Evolutionary conservation across 176 grass and related monocot genomes (phyloP), one percentile per base, ranked within the genome.

Genomic region (Leersia perrieri): DNA sequence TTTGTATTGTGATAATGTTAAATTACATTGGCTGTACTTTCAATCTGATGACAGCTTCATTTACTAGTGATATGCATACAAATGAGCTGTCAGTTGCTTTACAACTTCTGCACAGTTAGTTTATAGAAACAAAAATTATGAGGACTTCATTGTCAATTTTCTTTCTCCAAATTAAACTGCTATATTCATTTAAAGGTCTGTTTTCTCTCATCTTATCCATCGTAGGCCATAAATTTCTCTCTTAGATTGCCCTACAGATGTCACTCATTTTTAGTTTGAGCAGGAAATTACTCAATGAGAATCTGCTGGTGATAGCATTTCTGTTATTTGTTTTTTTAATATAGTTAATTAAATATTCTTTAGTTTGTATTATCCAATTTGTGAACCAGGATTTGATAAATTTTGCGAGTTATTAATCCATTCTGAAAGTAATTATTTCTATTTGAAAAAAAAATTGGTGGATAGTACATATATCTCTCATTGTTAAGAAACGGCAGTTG

Each of bases 1-100:
- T 77, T 80, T 88, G 1, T 68, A 47, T 74, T 66, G 75, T 44
- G 61, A 68, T 68, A 22, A 45, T 74, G 15, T 68, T 79, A 39
- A 49, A 44, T 68, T 53, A 55, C 70, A 30, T 11, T 11, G 23
- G 20, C 33, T 77, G 68, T 38, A 77, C 77, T 71, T 63, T 31
- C 1, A 30, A 63, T 36, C 31, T 64, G 79, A 57, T 55, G 62
- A 33, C 65, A 64, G 55, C 60, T 82, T 5, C 40, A 34, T 27
- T 82, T 81, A 71, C 20, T 20, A 33, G 14, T 27, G 26, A 39
- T 25, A 73, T 55, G 72, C 66, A 71, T 38, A 64, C 5, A 34
- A 39, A 78, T 64, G 16, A 79, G 5, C 28, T 38, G 42, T 40
- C 8, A 27, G 11, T 38, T 79, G 83, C 41, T 57, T 60, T 85